phyloP scores from a whole-genome alignment of 169 alveolate genomes.

The Blepharisma undulans region DNA sequence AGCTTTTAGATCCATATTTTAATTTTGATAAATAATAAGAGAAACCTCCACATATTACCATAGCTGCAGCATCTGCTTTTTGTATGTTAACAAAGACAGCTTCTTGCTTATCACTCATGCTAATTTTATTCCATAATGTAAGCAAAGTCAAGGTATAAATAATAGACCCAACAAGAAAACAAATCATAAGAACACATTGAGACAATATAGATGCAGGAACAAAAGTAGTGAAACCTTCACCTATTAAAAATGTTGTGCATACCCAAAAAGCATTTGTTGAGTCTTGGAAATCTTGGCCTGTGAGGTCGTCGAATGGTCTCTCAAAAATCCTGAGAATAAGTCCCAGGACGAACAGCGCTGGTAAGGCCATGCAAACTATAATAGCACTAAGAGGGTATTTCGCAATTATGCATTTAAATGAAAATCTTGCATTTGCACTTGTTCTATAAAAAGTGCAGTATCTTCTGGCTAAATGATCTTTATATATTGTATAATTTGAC shows the following conservation, averaged over 20 bases:
- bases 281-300: not conserved
- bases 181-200: not conserved
- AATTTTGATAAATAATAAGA: not conserved
- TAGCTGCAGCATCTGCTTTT: not conserved
- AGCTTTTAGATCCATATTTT: not conserved
- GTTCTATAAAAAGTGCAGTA: not conserved
- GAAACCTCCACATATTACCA: not conserved
- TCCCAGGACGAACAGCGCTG: not conserved
- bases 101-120: not conserved
- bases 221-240: slow-evolving; percentile 9
- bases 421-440: not conserved
- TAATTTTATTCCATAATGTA: not conserved
- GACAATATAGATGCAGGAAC: not conserved
- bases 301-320: slow-evolving; percentile 4
- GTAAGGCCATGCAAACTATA: not conserved
- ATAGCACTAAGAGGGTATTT: not conserved
- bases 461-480: not conserved
- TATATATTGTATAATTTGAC: not conserved
- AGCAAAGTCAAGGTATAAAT: not conserved
- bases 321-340: slow-evolving; percentile 30
- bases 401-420: not conserved
- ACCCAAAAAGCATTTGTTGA: slow-evolving; percentile 8
- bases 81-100: not conserved
- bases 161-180: not conserved
- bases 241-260: not conserved